Conservation (phyloP, 805 yeast genomes). For the Myxozyma nipponensis region DNA sequence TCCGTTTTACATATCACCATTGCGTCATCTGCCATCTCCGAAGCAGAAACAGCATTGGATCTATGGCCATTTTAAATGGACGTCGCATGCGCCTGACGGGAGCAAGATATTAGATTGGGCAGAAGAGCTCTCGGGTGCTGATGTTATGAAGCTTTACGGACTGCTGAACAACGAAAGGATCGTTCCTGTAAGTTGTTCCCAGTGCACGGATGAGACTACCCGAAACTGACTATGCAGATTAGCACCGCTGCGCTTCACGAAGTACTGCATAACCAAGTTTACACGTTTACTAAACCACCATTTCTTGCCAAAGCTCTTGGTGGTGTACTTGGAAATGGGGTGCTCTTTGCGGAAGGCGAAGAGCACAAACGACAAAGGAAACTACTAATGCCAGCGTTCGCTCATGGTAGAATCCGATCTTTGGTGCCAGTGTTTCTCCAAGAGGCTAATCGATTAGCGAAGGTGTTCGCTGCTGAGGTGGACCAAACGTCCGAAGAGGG, state of each 20-base stretch:
- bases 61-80: conserved; percentile 11
- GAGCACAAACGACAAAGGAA: conserved; percentile 20
- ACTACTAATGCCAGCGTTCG: conserved; percentile 22
- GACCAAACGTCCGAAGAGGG: not conserved
- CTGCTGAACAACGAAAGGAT: conserved; percentile 12
- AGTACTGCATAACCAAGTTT: conserved; percentile 16
- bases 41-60: conserved; percentile 3
- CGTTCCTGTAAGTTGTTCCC: conserved; percentile 3
- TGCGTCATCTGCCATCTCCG: conserved; percentile 14
- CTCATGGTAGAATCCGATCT: conserved; percentile 8
- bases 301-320: conserved; percentile 3
- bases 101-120: conserved; percentile 4
- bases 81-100: conserved; percentile 1
- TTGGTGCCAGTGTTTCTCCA: conserved; percentile 18
- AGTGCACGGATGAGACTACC: not conserved
- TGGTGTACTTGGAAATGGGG: conserved; percentile 21
- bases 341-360: conserved; percentile 25
- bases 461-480: not conserved
- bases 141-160: conserved; percentile 7
- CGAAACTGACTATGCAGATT: not conserved
- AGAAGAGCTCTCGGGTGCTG: conserved; percentile 8
- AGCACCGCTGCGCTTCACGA: conserved; percentile 12
- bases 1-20: conserved; percentile 17
- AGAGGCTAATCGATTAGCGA: conserved; percentile 11
- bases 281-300: conserved; percentile 21